phyloP scores from a whole-genome alignment of 306 rosid genomes.

The Trifolium subterraneum region DNA sequence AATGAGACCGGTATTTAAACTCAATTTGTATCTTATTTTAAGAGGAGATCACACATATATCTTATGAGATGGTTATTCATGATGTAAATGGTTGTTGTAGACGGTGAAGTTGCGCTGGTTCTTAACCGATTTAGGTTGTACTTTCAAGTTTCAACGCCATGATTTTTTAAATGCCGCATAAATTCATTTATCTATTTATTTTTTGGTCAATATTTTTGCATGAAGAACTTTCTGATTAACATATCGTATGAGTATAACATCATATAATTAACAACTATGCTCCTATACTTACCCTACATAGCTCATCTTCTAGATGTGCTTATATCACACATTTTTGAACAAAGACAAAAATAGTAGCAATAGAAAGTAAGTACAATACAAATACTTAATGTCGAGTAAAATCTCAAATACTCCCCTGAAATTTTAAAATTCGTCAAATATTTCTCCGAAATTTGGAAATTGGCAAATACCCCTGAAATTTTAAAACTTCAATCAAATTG shows the following conservation, averaged over 20 bases:
- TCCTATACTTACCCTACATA: neutral
- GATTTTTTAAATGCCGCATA: neutral
- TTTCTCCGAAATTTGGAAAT: no score
- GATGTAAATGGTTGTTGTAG: neutral
- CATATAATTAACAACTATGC: neutral
- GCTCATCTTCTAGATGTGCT: constrained; percentile 29
- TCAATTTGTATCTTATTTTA: no score
- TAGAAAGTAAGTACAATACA: neutral
- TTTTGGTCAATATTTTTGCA: constrained; percentile 13
- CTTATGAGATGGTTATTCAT: neutral
- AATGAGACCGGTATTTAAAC: no score
- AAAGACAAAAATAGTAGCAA: neutral
- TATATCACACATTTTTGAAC: neutral
- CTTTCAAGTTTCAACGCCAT: neutral
- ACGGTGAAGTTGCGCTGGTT: neutral
- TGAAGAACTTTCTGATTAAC: constrained; percentile 23
- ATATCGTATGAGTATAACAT: constrained; percentile 16
- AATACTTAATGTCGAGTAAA: no score
- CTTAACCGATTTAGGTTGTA: neutral
- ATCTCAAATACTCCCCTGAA: no score
- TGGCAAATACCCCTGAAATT: no score
- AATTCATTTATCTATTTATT: neutral
- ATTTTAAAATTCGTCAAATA: no score
- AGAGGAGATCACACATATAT: no score
- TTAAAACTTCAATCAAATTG: no score